Percentiles rank a stretch among this genome's conserved stretches.
phyloP scores from a whole-genome alignment of 495 filamentous ascomycete species.

The Tuber calosporum region DNA sequence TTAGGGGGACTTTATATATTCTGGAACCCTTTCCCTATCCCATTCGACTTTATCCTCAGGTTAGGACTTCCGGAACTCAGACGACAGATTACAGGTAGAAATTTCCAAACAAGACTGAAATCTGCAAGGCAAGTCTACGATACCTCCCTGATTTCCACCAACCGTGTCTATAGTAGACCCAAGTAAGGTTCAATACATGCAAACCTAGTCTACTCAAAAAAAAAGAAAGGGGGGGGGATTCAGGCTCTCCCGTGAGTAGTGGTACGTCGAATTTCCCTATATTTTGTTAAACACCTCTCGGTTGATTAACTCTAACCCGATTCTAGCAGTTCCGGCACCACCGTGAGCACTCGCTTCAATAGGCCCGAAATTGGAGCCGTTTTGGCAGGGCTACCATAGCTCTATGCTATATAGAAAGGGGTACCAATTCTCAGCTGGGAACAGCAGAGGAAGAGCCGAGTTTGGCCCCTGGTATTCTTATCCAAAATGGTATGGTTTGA shows the following conservation, averaged over 20 bases:
- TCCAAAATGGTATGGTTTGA: no score
- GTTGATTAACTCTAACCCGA: neutral
- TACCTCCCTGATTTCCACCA: no score
- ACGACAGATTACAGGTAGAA: neutral
- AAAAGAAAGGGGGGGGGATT: neutral
- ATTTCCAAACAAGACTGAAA: neutral
- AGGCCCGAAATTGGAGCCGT: neutral
- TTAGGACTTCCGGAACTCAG: neutral
- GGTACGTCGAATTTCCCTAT: neutral
- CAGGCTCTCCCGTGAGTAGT: neutral
- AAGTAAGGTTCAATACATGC: neutral
- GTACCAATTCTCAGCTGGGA: neutral
- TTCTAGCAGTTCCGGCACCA: neutral
- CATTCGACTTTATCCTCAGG: neutral
- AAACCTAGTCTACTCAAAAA: neutral
- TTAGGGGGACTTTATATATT: neutral
- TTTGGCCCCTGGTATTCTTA: no score
- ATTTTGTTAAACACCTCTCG: neutral
- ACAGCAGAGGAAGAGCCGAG: no score
- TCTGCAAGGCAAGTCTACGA: no score
- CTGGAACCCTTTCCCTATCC: neutral
- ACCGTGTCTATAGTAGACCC: neutral
- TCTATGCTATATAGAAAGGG: neutral
- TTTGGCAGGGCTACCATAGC: neutral
- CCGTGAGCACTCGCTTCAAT: neutral